These are phyloP conservation scores for Physcomitrium patens DNA, from an alignment of 225 moss, liverwort and hornwort genomes.

Conservation along the genomic window DNA sequence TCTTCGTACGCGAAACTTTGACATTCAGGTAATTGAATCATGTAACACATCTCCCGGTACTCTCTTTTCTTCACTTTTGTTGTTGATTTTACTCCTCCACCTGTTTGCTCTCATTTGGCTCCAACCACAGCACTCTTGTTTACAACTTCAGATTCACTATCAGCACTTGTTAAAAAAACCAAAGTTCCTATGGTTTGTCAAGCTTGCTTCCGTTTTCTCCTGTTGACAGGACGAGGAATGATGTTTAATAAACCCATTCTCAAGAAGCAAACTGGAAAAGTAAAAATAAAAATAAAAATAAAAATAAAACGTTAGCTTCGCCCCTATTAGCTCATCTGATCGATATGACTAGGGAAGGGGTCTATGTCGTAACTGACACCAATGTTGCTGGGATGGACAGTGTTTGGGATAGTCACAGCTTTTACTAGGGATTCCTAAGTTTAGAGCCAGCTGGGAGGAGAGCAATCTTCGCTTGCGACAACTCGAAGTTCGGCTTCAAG, in stretches of 20 bases:
- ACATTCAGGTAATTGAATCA: constrained; percentile 77
- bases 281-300: neutral
- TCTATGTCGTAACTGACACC: constrained; percentile 95
- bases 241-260: constrained; percentile 94
- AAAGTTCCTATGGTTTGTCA: neutral
- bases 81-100: no score
- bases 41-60: neutral
- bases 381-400: constrained; percentile 91
- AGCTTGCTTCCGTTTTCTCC: neutral
- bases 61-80: neutral
- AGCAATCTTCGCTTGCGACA: constrained; percentile 94
- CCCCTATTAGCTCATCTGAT: constrained; percentile 95
- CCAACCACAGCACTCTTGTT: neutral
- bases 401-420: constrained; percentile 99
- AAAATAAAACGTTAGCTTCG: constrained; percentile 93
- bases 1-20: constrained; percentile 97
- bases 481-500: constrained; percentile 97
- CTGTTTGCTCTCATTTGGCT: constrained; percentile 1
- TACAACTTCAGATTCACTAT: neutral
- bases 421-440: constrained; percentile 84
- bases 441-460: constrained; percentile 70
- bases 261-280: constrained; percentile 85
- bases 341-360: constrained; percentile 81
- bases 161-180: neutral
- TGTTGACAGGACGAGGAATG: constrained; percentile 97